Percentiles rank a stretch among this genome's conserved stretches.
Evolutionary conservation across 805 yeast species (phyloP).

Genomic region (Saturnispora zaruensis): DNA sequence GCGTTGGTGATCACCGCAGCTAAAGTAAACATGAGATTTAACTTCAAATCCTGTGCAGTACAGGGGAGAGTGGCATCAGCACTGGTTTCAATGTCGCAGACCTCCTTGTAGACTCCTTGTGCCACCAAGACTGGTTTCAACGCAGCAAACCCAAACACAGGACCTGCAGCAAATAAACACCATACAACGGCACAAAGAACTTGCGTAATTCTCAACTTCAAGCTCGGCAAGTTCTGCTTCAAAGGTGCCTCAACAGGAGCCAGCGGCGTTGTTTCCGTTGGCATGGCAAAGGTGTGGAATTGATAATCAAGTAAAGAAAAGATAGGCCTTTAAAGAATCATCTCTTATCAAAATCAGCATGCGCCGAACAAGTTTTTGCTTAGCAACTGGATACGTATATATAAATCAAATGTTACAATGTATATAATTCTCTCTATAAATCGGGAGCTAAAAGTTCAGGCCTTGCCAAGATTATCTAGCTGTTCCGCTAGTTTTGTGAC

Average conservation of each 20-base stretch:
- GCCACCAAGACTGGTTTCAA: conserved; percentile 70
- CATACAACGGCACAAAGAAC: conserved; percentile 67
- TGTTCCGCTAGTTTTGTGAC: conserved; percentile 19
- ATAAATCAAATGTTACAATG: background rate
- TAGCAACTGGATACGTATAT: background rate
- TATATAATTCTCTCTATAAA: background rate
- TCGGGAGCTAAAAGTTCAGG: conserved; percentile 8
- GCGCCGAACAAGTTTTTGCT: background rate
- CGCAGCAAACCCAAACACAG: conserved; percentile 94
- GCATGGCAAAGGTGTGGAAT: background rate
- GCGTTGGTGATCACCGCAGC: conserved; percentile 85
- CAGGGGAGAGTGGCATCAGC: conserved; percentile 32
- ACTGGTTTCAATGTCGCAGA: conserved; percentile 36
- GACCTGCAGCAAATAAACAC: conserved; percentile 91
- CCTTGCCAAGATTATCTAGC: conserved; percentile 26
- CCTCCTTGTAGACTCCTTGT: conserved; percentile 66
- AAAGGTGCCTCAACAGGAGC: conserved; percentile 9
- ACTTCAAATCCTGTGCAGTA: conserved; percentile 68
- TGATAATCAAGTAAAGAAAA: background rate
- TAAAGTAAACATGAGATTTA: conserved; percentile 74
- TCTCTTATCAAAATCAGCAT: background rate
- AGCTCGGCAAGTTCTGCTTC: conserved; percentile 17
- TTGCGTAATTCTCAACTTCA: conserved; percentile 38
- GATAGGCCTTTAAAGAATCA: background rate
- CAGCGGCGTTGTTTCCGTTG: conserved; percentile 22